phyloP scores from a whole-genome alignment of 352 stramenopile species.

The Blastocystis sp. region DNA sequence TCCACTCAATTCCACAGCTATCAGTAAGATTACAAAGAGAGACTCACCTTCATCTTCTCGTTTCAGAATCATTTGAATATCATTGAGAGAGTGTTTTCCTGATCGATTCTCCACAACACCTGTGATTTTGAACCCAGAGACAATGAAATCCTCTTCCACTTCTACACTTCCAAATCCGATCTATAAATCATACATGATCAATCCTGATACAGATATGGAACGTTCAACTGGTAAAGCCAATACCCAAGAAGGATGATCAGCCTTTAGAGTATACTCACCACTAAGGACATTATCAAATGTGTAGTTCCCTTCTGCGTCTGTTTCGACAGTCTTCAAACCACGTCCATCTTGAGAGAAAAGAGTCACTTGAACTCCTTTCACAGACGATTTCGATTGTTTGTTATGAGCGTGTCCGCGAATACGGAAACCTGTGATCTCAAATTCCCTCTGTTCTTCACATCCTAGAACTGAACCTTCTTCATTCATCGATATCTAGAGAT shows the following conservation, averaged over 20 bases:
- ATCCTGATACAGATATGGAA: not conserved
- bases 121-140: conserved; percentile 8
- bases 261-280: not conserved
- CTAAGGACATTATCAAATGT: not conserved
- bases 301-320: conserved; percentile 6
- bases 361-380: not conserved
- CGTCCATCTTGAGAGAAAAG: not conserved
- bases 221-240: not conserved
- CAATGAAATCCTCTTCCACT: not conserved
- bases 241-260: conserved; percentile 31
- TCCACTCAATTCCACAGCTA: not conserved
- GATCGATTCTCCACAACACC: not conserved
- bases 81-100: not conserved
- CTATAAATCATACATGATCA: not conserved
- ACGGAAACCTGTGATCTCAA: conserved; percentile 37
- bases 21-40: not conserved
- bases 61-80: not conserved
- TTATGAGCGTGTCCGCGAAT: not conserved
- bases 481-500: conserved; percentile 6
- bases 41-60: not conserved
- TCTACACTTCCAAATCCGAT: not conserved
- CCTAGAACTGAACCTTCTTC: not conserved
- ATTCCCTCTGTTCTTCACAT: conserved; percentile 13
- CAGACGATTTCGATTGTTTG: not conserved
- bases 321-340: conserved; percentile 5